Percentiles rank a stretch among this genome's conserved stretches.
Conservation (phyloP, 139 green algal species). For the Volvox reticuliferus region DNA sequence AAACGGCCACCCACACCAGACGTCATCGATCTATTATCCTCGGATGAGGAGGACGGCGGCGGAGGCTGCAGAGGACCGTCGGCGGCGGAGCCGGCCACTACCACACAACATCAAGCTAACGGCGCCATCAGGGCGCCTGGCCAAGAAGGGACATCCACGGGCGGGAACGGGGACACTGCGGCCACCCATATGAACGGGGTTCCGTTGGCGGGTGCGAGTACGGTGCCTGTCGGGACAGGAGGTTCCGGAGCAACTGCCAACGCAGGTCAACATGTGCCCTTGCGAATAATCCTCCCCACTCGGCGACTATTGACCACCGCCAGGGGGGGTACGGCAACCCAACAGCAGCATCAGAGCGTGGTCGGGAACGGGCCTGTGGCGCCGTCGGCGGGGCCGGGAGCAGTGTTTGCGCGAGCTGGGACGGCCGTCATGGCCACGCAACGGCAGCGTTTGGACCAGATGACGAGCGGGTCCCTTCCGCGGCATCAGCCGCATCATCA, state of each 20-base stretch:
- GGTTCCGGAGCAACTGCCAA: background rate
- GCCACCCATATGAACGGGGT: background rate
- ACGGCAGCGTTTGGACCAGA: conserved; percentile 14
- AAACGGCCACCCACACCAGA: conserved; percentile 18
- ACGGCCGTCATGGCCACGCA: background rate
- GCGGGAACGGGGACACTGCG: background rate
- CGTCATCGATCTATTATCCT: conserved; percentile 27
- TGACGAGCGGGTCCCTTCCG: background rate
- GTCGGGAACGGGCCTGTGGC: background rate
- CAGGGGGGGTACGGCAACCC: background rate
- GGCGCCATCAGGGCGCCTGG: background rate
- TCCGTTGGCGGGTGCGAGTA: too few relatives aligned
- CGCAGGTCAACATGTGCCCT: background rate
- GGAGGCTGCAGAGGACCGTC: background rate
- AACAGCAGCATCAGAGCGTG: too few relatives aligned
- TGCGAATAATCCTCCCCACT: background rate
- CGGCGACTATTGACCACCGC: background rate
- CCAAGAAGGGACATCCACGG: background rate
- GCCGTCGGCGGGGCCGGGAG: background rate
- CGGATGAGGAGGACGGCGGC: conserved; percentile 47
- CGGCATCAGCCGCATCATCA: background rate
- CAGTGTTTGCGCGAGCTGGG: background rate
- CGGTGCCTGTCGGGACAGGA: too few relatives aligned
- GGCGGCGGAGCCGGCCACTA: background rate
- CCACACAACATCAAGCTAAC: too few relatives aligned